Evolutionary conservation across 306 rosid species (phyloP).

Genomic region (Geum urbanum): DNA sequence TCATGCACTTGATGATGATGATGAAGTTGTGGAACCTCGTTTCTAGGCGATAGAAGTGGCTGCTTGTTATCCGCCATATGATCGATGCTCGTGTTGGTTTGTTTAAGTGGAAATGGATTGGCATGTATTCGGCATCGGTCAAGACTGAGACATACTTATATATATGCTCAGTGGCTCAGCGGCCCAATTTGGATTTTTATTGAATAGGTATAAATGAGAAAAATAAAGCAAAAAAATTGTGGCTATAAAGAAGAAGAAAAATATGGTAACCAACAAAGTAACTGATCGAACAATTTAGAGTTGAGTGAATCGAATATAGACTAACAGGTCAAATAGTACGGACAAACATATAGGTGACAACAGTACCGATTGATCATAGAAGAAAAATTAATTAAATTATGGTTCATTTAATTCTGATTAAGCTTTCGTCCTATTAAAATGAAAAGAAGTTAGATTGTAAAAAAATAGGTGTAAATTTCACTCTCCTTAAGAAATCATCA

Average conservation of each 20-base stretch:
- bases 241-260: neutral
- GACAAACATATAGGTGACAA: too few species aligned
- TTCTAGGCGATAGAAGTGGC: conserved; percentile 21
- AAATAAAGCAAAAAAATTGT: neutral
- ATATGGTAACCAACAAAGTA: neutral
- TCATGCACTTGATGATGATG: neutral
- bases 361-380: too few species aligned
- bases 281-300: neutral
- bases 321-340: neutral
- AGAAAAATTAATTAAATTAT: too few species aligned
- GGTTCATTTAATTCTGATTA: too few species aligned
- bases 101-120: neutral
- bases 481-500: too few species aligned
- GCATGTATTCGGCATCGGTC: neutral
- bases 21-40: neutral
- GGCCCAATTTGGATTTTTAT: conserved; percentile 7
- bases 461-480: too few species aligned
- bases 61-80: conserved; percentile 31
- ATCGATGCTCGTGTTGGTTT: neutral
- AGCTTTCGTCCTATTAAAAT: too few species aligned
- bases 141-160: neutral
- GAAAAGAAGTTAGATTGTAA: too few species aligned
- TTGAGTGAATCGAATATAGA: neutral
- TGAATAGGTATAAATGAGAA: neutral
- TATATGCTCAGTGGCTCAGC: neutral